phyloP scores from a whole-genome alignment of 73 alveolate genomes.

The Blepharisma japonicum region DNA sequence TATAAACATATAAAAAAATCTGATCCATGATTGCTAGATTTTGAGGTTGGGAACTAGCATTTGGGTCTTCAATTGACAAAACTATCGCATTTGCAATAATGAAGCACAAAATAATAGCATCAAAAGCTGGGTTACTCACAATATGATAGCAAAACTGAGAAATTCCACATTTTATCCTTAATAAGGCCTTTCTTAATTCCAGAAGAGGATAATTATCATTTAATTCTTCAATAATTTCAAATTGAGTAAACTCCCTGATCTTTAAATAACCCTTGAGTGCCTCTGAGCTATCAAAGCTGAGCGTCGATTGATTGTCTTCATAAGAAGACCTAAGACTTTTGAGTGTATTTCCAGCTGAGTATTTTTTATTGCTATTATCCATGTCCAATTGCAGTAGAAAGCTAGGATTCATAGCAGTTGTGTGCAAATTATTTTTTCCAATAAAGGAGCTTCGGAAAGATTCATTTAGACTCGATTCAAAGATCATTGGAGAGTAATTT shows the following conservation, averaged over 20 bases:
- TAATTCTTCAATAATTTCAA: slow-evolving; percentile 19
- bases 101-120: not conserved
- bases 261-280: not conserved
- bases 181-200: not conserved
- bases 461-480: no score
- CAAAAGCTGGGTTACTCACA: slow-evolving; percentile 12
- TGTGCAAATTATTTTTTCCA: no score
- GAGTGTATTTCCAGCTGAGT: no score
- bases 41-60: not conserved
- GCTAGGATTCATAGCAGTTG: no score
- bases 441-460: no score
- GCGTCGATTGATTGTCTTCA: no score
- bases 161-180: not conserved
- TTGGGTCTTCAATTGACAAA: slow-evolving; percentile 30
- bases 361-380: no score
- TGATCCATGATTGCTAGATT: not conserved
- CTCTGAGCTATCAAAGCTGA: no score
- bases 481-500: no score
- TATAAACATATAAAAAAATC: slow-evolving; percentile 49
- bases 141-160: not conserved
- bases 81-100: slow-evolving; percentile 14
- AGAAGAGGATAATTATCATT: slow-evolving; percentile 4
- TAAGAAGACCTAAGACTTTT: no score
- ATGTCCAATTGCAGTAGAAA: no score
- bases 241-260: not conserved